Evolutionary conservation across 495 filamentous ascomycete genomes (phyloP).

Genomic region (Aspergillus panamensis): DNA sequence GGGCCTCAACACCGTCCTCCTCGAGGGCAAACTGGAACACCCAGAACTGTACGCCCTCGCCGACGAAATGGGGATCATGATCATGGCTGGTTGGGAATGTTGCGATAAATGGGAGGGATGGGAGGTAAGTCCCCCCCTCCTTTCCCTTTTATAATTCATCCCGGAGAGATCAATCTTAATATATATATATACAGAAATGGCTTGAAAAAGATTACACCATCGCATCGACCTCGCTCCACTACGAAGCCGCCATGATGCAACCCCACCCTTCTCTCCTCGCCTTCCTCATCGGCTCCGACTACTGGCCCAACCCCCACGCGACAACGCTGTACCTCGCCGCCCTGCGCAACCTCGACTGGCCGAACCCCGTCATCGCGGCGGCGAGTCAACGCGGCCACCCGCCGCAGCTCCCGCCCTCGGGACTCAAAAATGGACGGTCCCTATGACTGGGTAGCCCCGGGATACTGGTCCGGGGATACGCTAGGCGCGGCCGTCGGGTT

Average conservation of each 20-base stretch:
- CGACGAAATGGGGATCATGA: constrained; percentile 57
- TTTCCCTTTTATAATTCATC: neutral
- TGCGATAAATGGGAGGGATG: constrained; percentile 69
- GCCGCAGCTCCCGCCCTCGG: constrained; percentile 47
- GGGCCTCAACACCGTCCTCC: constrained; percentile 58
- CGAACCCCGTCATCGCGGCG: constrained; percentile 54
- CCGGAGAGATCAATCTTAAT: neutral
- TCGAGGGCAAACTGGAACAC: constrained; percentile 66
- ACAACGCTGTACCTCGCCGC: constrained; percentile 49
- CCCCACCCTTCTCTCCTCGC: constrained; percentile 53
- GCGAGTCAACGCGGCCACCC: constrained; percentile 55
- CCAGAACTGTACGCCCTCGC: constrained; percentile 56
- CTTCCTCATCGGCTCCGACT: constrained; percentile 60
- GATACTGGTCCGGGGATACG: constrained; percentile 56
- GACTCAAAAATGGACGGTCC: constrained; percentile 68
- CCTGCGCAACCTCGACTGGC: constrained; percentile 51
- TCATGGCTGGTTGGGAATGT: constrained; percentile 64
- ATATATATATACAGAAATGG: constrained; percentile 49
- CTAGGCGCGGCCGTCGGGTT: constrained; percentile 61
- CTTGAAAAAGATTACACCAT: constrained; percentile 49
- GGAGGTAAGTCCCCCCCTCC: constrained; percentile 29
- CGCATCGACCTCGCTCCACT: constrained; percentile 52
- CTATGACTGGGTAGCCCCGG: constrained; percentile 65
- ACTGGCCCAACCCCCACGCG: constrained; percentile 57
- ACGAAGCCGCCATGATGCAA: constrained; percentile 60